Evolutionary conservation across 2,329 filamentous ascomycete species (phyloP).

Genomic region (Curvularia lunata): DNA sequence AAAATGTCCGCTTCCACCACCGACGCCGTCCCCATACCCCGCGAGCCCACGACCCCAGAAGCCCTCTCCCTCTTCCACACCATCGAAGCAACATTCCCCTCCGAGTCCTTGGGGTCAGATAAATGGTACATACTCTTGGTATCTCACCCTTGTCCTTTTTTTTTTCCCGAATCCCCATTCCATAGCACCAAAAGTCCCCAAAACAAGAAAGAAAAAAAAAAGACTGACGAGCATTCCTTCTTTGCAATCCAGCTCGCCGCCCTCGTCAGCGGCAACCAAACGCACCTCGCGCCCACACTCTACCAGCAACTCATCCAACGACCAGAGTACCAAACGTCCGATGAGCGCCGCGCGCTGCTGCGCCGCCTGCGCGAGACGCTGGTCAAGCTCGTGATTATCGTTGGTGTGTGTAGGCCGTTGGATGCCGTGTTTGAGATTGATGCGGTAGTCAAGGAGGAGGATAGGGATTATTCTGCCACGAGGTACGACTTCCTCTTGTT

Average conservation of each 20-base stretch:
- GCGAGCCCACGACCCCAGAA: constrained; percentile 49
- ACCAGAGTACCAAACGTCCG: constrained; percentile 53
- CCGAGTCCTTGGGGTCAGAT: constrained; percentile 50
- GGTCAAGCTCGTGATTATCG: constrained; percentile 62
- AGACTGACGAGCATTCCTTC: too few species aligned
- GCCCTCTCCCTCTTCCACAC: constrained; percentile 51
- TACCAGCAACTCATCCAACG: constrained; percentile 63
- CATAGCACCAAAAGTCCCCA: too few species aligned
- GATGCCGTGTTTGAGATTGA: constrained; percentile 65
- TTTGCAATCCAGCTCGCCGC: constrained; percentile 43
- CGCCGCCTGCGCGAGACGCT: constrained; percentile 63
- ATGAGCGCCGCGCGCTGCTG: constrained; percentile 56
- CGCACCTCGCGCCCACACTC: constrained; percentile 59
- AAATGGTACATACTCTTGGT: constrained; percentile 57
- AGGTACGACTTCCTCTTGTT: too few species aligned
- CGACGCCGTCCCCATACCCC: constrained; percentile 19
- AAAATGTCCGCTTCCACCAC: constrained; percentile 1
- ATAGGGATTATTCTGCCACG: constrained; percentile 62
- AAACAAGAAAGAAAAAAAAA: constrained; percentile 5
- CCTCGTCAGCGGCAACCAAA: constrained; percentile 60
- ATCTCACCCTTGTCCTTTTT: constrained; percentile 1
- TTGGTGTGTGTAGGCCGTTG: constrained; percentile 68
- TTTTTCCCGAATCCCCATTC: too few species aligned
- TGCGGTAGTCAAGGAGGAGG: constrained; percentile 60
- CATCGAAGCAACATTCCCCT: constrained; percentile 54